Conservation (phyloP, 2,329 filamentous ascomycete species). For the Lachnellula hyalina region DNA sequence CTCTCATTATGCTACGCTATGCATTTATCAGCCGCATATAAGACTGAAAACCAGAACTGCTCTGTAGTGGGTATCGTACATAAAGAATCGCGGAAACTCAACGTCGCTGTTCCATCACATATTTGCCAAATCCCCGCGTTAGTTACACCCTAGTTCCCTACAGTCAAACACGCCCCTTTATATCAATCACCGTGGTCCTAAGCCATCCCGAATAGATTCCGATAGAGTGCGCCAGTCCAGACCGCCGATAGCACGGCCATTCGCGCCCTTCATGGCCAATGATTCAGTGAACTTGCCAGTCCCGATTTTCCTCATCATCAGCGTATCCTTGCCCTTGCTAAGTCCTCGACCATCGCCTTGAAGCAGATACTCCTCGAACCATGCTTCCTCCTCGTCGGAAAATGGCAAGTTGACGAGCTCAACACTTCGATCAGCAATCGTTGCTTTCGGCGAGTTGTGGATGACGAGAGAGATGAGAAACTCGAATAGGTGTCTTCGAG, state of each 20-base stretch:
- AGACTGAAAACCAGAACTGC: too few species aligned
- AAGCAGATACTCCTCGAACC: constrained; percentile 66
- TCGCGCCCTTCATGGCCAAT: constrained; percentile 37
- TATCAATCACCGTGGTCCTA: not conserved
- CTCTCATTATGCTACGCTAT: too few species aligned
- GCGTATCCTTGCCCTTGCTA: constrained; percentile 64
- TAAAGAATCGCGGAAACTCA: too few species aligned
- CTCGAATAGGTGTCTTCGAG: constrained; percentile 61
- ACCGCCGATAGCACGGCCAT: constrained; percentile 21
- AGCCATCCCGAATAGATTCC: constrained; percentile 1
- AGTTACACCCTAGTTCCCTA: too few species aligned
- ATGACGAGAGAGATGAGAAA: constrained; percentile 58
- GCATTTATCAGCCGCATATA: too few species aligned
- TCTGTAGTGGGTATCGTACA: too few species aligned
- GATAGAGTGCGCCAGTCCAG: constrained; percentile 28
- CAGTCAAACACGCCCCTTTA: not conserved
- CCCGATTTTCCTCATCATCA: constrained; percentile 68
- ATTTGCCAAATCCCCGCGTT: too few species aligned
- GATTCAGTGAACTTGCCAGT: constrained; percentile 53
- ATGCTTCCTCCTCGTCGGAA: constrained; percentile 63
- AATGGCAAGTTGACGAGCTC: constrained; percentile 72
- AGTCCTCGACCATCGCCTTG: constrained; percentile 59
- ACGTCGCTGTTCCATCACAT: too few species aligned
- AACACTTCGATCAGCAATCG: constrained; percentile 50
- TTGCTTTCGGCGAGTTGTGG: constrained; percentile 33